A percentile compares a stretch with the other conserved stretches of the same genome.
phyloP scores from a whole-genome alignment of 768 basidiomycete species.

The Hygrophoropsis aurantiaca region DNA sequence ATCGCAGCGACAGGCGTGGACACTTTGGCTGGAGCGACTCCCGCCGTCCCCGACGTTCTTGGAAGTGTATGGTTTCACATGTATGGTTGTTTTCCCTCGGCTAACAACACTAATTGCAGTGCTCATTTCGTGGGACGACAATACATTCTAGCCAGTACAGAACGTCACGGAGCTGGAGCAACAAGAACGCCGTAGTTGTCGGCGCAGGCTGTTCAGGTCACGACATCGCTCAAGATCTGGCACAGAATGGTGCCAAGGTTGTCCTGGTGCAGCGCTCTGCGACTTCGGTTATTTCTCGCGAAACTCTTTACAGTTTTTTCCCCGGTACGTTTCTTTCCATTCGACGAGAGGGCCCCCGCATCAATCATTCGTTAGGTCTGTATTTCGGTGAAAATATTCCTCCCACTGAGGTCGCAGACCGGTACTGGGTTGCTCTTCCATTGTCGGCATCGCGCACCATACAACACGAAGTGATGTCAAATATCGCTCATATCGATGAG shows the following conservation, averaged over 20 bases:
- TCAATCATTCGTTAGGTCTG: neutral
- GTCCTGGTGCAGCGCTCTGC: constrained; percentile 10
- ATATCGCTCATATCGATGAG: constrained; percentile 4
- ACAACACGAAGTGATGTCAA: neutral
- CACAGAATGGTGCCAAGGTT: neutral
- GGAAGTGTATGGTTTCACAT: neutral
- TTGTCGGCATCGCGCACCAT: constrained; percentile 1
- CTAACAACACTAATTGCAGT: neutral
- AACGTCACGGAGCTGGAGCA: neutral
- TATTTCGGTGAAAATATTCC: constrained; percentile 8
- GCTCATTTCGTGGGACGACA: neutral
- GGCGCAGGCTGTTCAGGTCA: constrained; percentile 13
- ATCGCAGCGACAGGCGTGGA: constrained; percentile 4
- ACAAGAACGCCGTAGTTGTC: constrained; percentile 5
- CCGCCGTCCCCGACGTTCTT: neutral
- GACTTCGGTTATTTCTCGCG: constrained; percentile 7
- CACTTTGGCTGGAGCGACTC: constrained; percentile 2
- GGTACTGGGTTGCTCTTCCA: constrained; percentile 9
- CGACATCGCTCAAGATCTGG: constrained; percentile 11
- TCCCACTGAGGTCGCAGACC: constrained; percentile 9
- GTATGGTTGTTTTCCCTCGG: neutral
- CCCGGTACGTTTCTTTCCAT: neutral
- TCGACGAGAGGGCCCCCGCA: neutral
- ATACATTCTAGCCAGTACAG: constrained; percentile 4
- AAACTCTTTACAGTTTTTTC: constrained; percentile 6